Evolutionary conservation across 148 eudicot species (phyloP).

Genomic region (Amaranthus cruentus): DNA sequence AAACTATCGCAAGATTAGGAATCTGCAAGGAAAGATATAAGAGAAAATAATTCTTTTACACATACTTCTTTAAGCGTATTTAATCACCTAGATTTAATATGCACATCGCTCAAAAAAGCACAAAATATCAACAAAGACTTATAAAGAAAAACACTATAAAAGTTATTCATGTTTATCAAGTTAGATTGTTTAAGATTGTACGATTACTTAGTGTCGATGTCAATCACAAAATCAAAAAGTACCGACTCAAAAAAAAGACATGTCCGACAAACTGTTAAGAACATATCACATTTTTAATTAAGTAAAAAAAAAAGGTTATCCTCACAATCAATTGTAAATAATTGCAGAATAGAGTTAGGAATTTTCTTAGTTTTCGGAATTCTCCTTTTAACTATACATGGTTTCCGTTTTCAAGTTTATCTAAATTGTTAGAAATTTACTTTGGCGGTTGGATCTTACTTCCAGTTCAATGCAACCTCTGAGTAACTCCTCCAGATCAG

Average conservation of each 20-base stretch:
- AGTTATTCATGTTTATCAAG: background rate
- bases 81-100: background rate
- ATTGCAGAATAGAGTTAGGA: background rate
- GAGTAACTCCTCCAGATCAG: slow-evolving; percentile 93
- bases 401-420: background rate
- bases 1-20: background rate
- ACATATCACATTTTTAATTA: background rate
- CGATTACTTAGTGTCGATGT: background rate
- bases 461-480: slow-evolving; percentile 90
- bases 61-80: background rate
- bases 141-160: background rate
- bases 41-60: background rate
- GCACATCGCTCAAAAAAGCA: no score
- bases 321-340: background rate
- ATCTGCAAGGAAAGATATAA: background rate
- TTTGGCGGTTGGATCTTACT: slow-evolving; percentile 51
- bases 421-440: slow-evolving; percentile 9
- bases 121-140: background rate
- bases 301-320: background rate
- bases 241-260: background rate
- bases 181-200: background rate
- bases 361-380: background rate
- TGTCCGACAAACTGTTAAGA: background rate
- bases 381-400: background rate
- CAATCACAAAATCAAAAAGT: background rate